Evolutionary conservation across 2,329 filamentous ascomycete genomes (phyloP), one percentile per base, ranked within the genome.

Genomic region (Chalaropsis ovoidea): DNA sequence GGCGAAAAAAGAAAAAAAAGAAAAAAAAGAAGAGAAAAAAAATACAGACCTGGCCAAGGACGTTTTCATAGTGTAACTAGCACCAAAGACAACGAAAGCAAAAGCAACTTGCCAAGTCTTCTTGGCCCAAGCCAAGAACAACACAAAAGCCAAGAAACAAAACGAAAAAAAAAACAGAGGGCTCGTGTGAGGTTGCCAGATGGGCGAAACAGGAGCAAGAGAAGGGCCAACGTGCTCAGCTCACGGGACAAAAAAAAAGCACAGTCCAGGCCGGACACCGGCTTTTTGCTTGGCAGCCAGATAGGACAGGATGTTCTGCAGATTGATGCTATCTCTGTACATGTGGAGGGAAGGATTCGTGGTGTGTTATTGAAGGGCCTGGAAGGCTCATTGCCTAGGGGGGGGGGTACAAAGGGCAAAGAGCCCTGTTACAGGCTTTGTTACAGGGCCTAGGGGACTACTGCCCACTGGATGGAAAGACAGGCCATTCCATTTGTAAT

Each of bases 121-220:
- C 58, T 43, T 61, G 58, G 35, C 58, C 52, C 22, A 17, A 35
- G 52, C 52, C 58, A 61, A 61, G 35, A 45, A 42, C 58, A 45
- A 42, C 58, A 42, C 22, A 19, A 62, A 47, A 62, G 61, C n/a
- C 35, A 41, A 41, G 56, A 42, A 42, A 42, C 56, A 35, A 42
- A 19, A 22, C 45, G 15, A 22, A 61, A 62, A 52, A 47, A 35
- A 62, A n/a, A n/a, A n/a, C n/a, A 35, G 24, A 62, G 43, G 27
- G 45, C 61, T 49, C 31, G 31, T 41, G 42, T 27, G 47, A 13
- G 19, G 24, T 15, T 52, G 47, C 47, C 47, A 24, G 10, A 17
- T 35, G 27, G 24, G 52, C 52, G 52, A 58, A 58, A 58, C 52
- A 58, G 27, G 27, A 58, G 52, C 24, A 22, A 35, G 52, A 35